Percentiles rank a stretch among this genome's conserved stretches.
Conservation (phyloP, 371 early-diverging fungal species). For the Apophysomyces trapeziformis region DNA sequence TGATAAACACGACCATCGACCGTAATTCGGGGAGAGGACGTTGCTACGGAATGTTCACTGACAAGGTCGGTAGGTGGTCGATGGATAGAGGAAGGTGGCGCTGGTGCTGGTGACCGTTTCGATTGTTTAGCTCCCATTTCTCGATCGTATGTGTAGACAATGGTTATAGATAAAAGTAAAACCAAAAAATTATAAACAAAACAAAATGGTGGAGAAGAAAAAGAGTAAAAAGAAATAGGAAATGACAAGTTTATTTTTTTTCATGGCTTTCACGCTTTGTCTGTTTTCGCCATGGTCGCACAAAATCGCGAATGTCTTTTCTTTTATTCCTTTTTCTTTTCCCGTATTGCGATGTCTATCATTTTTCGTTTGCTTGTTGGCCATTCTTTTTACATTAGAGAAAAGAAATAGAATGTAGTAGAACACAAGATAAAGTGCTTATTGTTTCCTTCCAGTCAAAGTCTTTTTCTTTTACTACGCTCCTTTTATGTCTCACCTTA, state of each 20-base stretch:
- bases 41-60: not conserved
- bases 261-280: no score
- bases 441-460: no score
- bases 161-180: conserved; percentile 9
- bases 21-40: conserved; percentile 3
- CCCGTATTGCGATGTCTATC: conserved; percentile 6
- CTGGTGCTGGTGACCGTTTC: conserved; percentile 17
- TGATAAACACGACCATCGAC: conserved; percentile 51
- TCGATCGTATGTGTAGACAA: conserved; percentile 12
- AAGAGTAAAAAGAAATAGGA: conserved; percentile 13
- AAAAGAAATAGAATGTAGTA: no score
- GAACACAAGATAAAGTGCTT: no score
- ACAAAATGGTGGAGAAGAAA: conserved; percentile 12
- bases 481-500: no score
- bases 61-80: conserved; percentile 10
- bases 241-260: conserved; percentile 6
- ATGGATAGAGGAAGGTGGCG: not conserved
- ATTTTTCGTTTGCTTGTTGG: not conserved
- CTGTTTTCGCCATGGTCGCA: no score
- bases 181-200: not conserved
- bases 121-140: conserved; percentile 31
- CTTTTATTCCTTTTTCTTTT: conserved; percentile 9
- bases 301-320: not conserved
- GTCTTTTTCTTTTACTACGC: no score
- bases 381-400: not conserved